phyloP scores from a whole-genome alignment of 768 basidiomycete genomes.

The Tylopilus balloui region DNA sequence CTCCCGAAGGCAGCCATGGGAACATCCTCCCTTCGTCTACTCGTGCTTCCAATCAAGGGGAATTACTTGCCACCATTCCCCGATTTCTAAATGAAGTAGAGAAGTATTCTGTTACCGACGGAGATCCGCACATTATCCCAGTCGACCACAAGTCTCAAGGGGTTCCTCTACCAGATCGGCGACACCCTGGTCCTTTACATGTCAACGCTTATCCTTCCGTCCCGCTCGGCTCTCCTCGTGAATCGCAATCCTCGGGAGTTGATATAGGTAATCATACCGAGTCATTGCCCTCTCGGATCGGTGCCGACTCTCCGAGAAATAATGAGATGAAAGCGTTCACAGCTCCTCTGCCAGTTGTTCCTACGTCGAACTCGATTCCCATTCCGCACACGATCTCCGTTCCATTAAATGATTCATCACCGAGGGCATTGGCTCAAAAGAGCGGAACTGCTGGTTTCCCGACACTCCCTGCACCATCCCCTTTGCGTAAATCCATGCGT shows the following conservation, averaged over 20 bases:
- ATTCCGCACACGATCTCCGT: conserved; percentile 24
- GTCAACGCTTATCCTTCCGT: conserved; percentile 37
- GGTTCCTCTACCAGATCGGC: conserved; percentile 15
- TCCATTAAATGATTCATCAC: conserved; percentile 35
- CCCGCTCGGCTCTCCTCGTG: conserved; percentile 35
- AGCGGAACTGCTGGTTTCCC: conserved; percentile 47
- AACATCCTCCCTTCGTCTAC: conserved; percentile 1
- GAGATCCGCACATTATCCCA: neutral
- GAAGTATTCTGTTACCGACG: neutral
- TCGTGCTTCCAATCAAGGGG: neutral
- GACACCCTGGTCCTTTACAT: conserved; percentile 26
- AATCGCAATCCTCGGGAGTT: conserved; percentile 1
- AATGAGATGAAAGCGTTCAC: conserved; percentile 22
- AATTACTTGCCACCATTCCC: neutral
- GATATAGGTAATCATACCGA: conserved; percentile 14
- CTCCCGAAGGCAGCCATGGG: conserved; percentile 36
- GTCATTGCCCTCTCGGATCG: conserved; percentile 12
- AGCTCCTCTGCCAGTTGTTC: conserved; percentile 19
- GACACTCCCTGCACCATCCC: conserved; percentile 62
- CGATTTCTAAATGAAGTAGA: neutral
- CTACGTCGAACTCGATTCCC: conserved; percentile 7
- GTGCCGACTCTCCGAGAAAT: conserved; percentile 2
- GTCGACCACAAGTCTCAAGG: conserved; percentile 5
- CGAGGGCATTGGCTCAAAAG: conserved; percentile 34
- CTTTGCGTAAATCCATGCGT: conserved; percentile 65